Percentiles rank a stretch among this genome's conserved stretches.
Evolutionary conservation across 106 monocot genomes (phyloP).

Genomic region (Allium cepa): DNA sequence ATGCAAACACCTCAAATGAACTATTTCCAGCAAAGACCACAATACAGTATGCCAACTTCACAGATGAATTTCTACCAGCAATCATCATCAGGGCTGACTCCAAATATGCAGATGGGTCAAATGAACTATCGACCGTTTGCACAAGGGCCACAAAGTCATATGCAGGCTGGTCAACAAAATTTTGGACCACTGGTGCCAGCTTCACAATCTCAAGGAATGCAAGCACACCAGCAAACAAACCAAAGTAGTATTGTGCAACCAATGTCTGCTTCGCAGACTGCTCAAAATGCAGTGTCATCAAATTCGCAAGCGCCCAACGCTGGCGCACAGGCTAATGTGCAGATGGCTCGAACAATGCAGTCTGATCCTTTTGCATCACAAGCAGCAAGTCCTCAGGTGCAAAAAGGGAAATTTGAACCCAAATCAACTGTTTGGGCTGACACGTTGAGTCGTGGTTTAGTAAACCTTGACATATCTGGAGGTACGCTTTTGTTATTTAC

Average conservation of each 20-base stretch:
- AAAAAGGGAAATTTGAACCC: conserved; percentile 73
- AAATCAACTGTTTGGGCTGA: conserved; percentile 95
- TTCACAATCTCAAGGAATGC: neutral
- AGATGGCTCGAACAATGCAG: conserved; percentile 1
- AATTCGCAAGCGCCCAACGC: neutral
- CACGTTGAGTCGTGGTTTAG: conserved; percentile 81
- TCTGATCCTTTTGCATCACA: conserved; percentile 9
- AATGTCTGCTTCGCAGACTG: neutral
- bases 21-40: conserved; percentile 1
- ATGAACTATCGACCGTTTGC: neutral
- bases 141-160: conserved; percentile 6
- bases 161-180: neutral
- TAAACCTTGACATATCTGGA: conserved; percentile 95
- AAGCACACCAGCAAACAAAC: neutral
- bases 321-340: conserved; percentile 6
- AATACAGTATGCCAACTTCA: neutral
- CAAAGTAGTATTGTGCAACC: neutral
- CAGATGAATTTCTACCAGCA: conserved; percentile 4
- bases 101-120: conserved; percentile 5
- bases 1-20: conserved; percentile 9
- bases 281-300: conserved; percentile 2
- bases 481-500: conserved; percentile 40
- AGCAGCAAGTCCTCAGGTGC: conserved; percentile 26
- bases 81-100: neutral
- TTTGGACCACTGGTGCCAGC: neutral